Evolutionary conservation across 2,329 filamentous ascomycete genomes (phyloP).

Genomic region (Amauroascus verrucosus): DNA sequence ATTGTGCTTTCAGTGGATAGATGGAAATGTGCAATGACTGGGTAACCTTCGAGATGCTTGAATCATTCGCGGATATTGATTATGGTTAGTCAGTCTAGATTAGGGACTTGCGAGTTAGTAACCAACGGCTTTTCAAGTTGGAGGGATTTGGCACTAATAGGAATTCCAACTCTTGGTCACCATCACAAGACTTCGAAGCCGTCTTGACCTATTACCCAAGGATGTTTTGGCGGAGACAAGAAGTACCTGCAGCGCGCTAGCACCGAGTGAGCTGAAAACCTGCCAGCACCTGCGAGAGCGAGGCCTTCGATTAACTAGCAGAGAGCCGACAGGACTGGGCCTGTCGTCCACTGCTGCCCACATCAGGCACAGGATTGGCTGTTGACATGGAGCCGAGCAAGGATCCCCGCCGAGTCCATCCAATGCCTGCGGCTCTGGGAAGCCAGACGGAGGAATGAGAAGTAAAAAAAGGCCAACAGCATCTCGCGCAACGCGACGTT

Average conservation of each 20-base stretch:
- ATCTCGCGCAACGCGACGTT: background rate
- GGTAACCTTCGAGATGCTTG: background rate
- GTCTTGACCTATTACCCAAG: background rate
- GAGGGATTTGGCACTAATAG: background rate
- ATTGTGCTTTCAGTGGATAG: slow-evolving; percentile 1
- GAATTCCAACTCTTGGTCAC: too few species aligned
- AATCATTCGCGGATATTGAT: background rate
- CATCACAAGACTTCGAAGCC: too few species aligned
- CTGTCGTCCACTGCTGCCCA: background rate
- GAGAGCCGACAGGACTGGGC: background rate
- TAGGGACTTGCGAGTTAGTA: background rate
- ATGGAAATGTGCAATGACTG: background rate
- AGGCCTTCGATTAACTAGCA: slow-evolving; percentile 2
- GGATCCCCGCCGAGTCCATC: background rate
- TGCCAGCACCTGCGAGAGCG: background rate
- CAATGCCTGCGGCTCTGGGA: background rate
- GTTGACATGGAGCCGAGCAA: background rate
- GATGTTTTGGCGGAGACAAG: background rate
- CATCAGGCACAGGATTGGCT: background rate
- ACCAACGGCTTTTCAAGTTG: background rate
- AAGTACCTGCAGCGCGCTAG: slow-evolving; percentile 2
- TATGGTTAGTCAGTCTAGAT: background rate
- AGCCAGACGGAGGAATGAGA: background rate
- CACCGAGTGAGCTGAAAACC: slow-evolving; percentile 8
- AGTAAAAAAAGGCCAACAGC: background rate